A percentile compares a stretch with the other conserved stretches of the same genome.
phyloP scores from a whole-genome alignment of 83 land plant species.

The Thuja plicata region DNA sequence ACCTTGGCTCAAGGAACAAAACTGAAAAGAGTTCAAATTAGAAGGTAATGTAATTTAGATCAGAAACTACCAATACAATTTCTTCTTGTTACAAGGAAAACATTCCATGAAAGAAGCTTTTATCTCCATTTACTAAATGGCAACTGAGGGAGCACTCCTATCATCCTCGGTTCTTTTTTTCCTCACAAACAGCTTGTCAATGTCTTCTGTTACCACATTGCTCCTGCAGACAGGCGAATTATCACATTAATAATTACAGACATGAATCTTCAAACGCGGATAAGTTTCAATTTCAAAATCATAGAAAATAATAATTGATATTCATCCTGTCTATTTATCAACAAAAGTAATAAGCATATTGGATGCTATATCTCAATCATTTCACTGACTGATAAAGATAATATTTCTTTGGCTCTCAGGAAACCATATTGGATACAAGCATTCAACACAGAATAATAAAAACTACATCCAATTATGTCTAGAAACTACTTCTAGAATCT shows the following conservation, averaged over 20 bases:
- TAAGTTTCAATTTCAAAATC: neutral
- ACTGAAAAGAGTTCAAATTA: neutral
- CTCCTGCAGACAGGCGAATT: constrained; percentile 43
- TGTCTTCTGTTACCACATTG: constrained; percentile 83
- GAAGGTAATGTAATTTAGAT: neutral
- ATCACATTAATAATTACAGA: neutral
- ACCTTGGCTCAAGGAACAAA: neutral
- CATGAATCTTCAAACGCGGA: neutral
- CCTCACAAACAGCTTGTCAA: constrained; percentile 64
- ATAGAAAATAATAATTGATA: neutral
- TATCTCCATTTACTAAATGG: neutral
- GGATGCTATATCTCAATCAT: neutral
- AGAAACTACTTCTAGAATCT: neutral
- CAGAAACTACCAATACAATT: neutral
- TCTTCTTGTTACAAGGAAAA: neutral
- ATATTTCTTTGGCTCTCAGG: neutral
- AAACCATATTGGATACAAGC: neutral
- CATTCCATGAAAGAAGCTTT: neutral
- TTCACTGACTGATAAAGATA: neutral
- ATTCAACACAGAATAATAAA: neutral
- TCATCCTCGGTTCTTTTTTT: constrained; percentile 11
- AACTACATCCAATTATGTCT: neutral
- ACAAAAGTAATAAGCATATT: neutral
- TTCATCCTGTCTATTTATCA: neutral
- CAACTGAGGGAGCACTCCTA: neutral